Conservation (phyloP, 495 filamentous ascomycete genomes). For the Hypoxylon perforatum region DNA sequence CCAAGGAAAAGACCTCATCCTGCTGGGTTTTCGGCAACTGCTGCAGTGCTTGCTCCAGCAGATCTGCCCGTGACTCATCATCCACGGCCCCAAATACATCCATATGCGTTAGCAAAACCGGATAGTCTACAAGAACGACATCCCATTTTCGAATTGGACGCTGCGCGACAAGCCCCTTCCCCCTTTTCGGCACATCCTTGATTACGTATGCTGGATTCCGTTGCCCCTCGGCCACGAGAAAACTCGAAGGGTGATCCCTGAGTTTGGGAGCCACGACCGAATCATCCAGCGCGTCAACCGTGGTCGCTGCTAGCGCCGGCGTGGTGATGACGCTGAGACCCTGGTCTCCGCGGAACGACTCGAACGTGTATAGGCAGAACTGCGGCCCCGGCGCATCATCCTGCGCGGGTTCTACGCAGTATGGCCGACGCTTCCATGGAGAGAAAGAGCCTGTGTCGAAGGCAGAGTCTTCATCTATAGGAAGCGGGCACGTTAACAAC, state of each 20-base stretch:
- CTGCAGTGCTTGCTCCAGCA: slow-evolving; percentile 40
- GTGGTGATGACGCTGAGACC: slow-evolving; percentile 47
- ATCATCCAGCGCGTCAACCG: slow-evolving; percentile 47
- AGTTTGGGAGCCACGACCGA: slow-evolving; percentile 24
- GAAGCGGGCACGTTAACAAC: slow-evolving; percentile 20
- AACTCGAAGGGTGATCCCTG: slow-evolving; percentile 27
- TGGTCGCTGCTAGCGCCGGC: slow-evolving; percentile 37
- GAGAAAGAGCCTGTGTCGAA: slow-evolving; percentile 29
- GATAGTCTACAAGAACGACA: slow-evolving; percentile 43
- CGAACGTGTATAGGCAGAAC: slow-evolving; percentile 51
- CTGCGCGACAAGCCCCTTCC: slow-evolving; percentile 44
- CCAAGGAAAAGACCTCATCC: slow-evolving; percentile 49
- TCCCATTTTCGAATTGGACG: slow-evolving; percentile 39
- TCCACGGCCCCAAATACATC: slow-evolving; percentile 44
- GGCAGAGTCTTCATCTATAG: slow-evolving; percentile 31
- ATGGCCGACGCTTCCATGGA: slow-evolving; percentile 45
- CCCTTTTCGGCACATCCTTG: slow-evolving; percentile 39
- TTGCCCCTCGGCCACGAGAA: slow-evolving; percentile 21
- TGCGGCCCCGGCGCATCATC: slow-evolving; percentile 16
- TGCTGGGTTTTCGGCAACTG: slow-evolving; percentile 37
- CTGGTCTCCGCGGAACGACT: slow-evolving; percentile 46
- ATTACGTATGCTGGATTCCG: slow-evolving; percentile 31
- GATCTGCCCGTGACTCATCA: slow-evolving; percentile 18
- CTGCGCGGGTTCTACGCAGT: slow-evolving; percentile 37
- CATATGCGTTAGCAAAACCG: slow-evolving; percentile 41